These are phyloP conservation scores for Falciphora oryzae DNA, from an alignment of 2,329 filamentous ascomycete species.

Conservation along the genomic window DNA sequence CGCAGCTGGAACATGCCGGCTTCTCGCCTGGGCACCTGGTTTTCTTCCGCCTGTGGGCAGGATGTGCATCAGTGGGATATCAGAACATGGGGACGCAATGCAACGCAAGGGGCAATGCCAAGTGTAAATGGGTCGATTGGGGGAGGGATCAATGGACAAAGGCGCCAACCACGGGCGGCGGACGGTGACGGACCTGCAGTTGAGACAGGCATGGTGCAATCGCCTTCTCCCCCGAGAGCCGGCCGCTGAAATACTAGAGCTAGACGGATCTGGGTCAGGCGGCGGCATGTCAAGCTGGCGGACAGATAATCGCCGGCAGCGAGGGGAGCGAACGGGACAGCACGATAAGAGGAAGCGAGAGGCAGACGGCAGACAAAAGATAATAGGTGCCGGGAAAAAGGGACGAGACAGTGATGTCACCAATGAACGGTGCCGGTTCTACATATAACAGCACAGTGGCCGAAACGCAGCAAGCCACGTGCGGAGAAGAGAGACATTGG, in stretches of 20 bases:
- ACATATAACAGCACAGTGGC: not conserved
- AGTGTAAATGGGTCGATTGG: not conserved
- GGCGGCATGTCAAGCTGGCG: conserved; percentile 4
- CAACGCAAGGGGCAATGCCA: not conserved
- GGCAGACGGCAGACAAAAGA: no score
- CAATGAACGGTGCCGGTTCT: not conserved
- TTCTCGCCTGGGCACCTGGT: conserved; percentile 46
- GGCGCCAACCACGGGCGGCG: not conserved
- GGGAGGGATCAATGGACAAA: not conserved
- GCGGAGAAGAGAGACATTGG: no score
- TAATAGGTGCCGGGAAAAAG: not conserved
- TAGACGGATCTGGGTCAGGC: not conserved
- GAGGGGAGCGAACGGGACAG: not conserved
- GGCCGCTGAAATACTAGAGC: conserved; percentile 2
- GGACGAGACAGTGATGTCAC: not conserved
- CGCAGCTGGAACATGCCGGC: conserved; percentile 44
- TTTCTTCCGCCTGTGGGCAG: conserved; percentile 36
- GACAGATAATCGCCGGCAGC: not conserved
- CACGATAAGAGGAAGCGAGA: not conserved
- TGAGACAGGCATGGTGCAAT: conserved; percentile 8
- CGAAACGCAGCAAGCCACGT: no score
- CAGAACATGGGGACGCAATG: not conserved
- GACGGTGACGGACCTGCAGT: conserved; percentile 6
- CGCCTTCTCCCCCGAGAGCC: conserved; percentile 6
- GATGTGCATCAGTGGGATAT: not conserved